Conservation (phyloP, 495 filamentous ascomycete genomes). For the Thozetella sp. region DNA sequence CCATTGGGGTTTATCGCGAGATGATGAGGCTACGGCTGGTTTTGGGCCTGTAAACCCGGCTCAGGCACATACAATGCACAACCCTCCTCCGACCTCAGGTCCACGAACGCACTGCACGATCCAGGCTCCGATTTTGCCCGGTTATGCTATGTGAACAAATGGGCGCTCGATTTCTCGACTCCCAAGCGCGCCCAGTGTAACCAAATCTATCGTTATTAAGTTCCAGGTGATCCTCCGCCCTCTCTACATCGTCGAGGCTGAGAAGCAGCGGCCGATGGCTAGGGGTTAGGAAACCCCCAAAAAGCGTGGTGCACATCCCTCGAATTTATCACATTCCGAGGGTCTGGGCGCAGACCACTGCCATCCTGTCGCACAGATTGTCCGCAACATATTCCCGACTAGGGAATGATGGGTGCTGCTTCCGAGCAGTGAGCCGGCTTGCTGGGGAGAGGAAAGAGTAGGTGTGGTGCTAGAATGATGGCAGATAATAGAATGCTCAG, state of each 20-base stretch:
- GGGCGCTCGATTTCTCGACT: not conserved
- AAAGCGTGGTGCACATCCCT: too few relatives aligned
- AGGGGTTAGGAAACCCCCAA: not conserved
- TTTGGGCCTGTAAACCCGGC: not conserved
- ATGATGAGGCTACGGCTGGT: not conserved
- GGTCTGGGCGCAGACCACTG: too few relatives aligned
- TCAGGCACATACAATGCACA: not conserved
- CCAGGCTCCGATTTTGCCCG: not conserved
- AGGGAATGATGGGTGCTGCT: too few relatives aligned
- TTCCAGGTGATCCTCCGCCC: not conserved
- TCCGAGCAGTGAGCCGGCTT: not conserved
- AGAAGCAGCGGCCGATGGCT: not conserved
- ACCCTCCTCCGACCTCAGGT: not conserved
- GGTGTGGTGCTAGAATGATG: not conserved
- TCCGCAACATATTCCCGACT: too few relatives aligned
- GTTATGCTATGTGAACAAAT: not conserved
- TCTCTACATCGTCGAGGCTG: not conserved
- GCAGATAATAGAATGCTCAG: slow-evolving; percentile 3
- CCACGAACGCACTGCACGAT: not conserved
- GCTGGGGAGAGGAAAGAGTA: not conserved
- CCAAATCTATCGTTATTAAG: slow-evolving; percentile 1
- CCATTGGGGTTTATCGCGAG: not conserved
- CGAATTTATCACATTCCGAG: too few relatives aligned
- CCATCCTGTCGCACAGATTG: too few relatives aligned
- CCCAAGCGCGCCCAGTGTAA: not conserved